A percentile compares a stretch with the other conserved stretches of the same genome.
phyloP scores from a whole-genome alignment of 352 stramenopile species.

The Globisporangium abappressorium region DNA sequence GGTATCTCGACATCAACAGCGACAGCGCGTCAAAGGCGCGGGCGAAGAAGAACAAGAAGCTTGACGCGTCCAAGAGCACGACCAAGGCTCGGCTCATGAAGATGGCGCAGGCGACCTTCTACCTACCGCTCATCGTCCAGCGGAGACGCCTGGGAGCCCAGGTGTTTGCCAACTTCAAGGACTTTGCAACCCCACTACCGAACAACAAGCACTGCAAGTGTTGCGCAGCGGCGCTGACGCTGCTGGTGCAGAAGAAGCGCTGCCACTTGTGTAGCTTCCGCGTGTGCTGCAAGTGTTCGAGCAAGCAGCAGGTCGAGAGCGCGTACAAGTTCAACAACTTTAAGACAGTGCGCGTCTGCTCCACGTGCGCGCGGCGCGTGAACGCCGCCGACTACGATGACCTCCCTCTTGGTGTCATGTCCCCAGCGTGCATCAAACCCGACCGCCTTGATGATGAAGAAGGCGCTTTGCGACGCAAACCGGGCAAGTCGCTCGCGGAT shows the following conservation, averaged over 20 bases:
- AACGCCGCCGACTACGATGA: slow-evolving; percentile 54
- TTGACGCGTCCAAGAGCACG: slow-evolving; percentile 21
- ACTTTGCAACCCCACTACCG: slow-evolving; percentile 5
- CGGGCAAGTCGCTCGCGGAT: slow-evolving; percentile 31
- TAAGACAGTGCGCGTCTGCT: slow-evolving; percentile 38
- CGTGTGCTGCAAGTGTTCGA: slow-evolving; percentile 46
- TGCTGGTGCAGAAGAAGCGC: slow-evolving; percentile 30
- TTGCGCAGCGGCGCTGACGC: slow-evolving; percentile 32
- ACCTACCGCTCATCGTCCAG: slow-evolving; percentile 37
- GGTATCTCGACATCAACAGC: slow-evolving; percentile 16
- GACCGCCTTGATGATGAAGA: slow-evolving; percentile 19
- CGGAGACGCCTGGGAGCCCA: slow-evolving; percentile 41
- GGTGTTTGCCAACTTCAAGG: slow-evolving; percentile 25
- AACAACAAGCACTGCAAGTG: slow-evolving; percentile 41
- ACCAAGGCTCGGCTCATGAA: slow-evolving; percentile 22
- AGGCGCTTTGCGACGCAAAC: slow-evolving; percentile 2
- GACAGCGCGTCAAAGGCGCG: neutral
- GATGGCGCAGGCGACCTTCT: slow-evolving; percentile 25
- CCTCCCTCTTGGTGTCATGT: slow-evolving; percentile 21
- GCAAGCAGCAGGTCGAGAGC: slow-evolving; percentile 31
- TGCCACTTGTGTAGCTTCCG: slow-evolving; percentile 50
- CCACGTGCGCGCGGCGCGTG: slow-evolving; percentile 49
- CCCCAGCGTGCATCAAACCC: slow-evolving; percentile 24
- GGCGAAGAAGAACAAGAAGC: slow-evolving; percentile 8
- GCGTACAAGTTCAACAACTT: slow-evolving; percentile 24